Conservation (phyloP, 2,329 filamentous ascomycete genomes). For the Ophiostoma tasmaniense region DNA sequence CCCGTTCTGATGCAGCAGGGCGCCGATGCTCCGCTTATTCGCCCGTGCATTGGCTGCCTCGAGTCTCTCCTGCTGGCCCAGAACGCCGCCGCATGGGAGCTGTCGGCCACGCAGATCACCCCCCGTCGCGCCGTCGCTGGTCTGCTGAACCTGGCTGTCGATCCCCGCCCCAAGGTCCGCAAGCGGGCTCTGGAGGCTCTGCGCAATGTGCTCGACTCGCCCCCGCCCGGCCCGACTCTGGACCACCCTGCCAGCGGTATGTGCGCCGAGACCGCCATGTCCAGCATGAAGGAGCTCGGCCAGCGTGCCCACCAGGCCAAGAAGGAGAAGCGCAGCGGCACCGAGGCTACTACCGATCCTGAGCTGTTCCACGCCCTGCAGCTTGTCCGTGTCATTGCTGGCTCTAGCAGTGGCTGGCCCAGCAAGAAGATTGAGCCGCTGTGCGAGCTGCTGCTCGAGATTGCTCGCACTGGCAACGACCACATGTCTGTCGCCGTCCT, state of each 20-base stretch:
- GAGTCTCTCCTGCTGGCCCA: slow-evolving; percentile 88
- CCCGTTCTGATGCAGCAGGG: slow-evolving; percentile 72
- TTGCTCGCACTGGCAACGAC: slow-evolving; percentile 84
- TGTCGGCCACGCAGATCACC: slow-evolving; percentile 72
- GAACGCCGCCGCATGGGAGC: slow-evolving; percentile 78
- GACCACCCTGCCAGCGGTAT: slow-evolving; percentile 94
- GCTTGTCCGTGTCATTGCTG: slow-evolving; percentile 80
- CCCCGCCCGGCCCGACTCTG: slow-evolving; percentile 81
- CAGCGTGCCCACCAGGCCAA: slow-evolving; percentile 51
- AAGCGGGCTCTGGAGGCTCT: slow-evolving; percentile 89
- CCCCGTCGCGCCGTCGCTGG: slow-evolving; percentile 82
- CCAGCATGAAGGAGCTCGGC: slow-evolving; percentile 67
- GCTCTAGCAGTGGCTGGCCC: slow-evolving; percentile 86
- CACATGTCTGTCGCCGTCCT: slow-evolving; percentile 95
- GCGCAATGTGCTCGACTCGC: slow-evolving; percentile 70
- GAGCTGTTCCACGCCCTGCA: slow-evolving; percentile 86
- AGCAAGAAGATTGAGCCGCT: slow-evolving; percentile 90
- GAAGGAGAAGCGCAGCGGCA: slow-evolving; percentile 57
- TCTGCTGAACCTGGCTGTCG: slow-evolving; percentile 73
- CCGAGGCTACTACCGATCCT: slow-evolving; percentile 59
- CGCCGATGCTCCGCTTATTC: slow-evolving; percentile 77
- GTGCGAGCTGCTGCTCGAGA: slow-evolving; percentile 80
- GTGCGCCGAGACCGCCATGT: slow-evolving; percentile 85
- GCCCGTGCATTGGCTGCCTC: slow-evolving; percentile 83
- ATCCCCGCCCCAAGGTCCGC: slow-evolving; percentile 84